Conservation (phyloP, 2,329 filamentous ascomycete genomes). For the Fusarium citri region DNA sequence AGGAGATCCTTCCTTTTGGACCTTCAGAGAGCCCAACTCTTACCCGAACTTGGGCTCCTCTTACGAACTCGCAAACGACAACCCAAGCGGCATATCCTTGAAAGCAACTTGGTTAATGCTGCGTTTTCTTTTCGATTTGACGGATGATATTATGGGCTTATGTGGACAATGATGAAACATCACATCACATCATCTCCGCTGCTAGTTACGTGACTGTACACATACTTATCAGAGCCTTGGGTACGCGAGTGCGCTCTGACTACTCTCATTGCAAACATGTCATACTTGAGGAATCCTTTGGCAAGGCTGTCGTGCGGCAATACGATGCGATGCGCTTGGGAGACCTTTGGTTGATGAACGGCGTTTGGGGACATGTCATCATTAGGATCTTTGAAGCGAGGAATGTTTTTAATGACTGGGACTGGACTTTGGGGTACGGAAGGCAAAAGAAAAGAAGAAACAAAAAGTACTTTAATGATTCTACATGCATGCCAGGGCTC, state of each 20-base stretch:
- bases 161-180: constrained; percentile 15
- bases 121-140: constrained; percentile 33
- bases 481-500: constrained; percentile 6
- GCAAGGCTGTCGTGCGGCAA: neutral
- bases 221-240: constrained; percentile 7
- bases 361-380: constrained; percentile 36
- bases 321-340: constrained; percentile 24
- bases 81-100: constrained; percentile 50
- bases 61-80: constrained; percentile 43
- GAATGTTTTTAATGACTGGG: constrained; percentile 37
- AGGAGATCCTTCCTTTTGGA: constrained; percentile 54
- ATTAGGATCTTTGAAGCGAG: constrained; percentile 33
- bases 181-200: constrained; percentile 19
- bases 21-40: constrained; percentile 57
- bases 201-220: constrained; percentile 7
- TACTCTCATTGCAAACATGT: constrained; percentile 1
- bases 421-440: constrained; percentile 23
- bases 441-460: constrained; percentile 31
- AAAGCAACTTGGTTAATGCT: constrained; percentile 17
- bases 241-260: constrained; percentile 1
- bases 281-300: neutral
- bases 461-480: constrained; percentile 40
- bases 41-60: constrained; percentile 59
- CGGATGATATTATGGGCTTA: constrained; percentile 31
- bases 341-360: constrained; percentile 38